Percentiles rank a stretch among this genome's conserved stretches.
phyloP scores from a whole-genome alignment of 805 yeast species.

The Hyphopichia homilentoma region DNA sequence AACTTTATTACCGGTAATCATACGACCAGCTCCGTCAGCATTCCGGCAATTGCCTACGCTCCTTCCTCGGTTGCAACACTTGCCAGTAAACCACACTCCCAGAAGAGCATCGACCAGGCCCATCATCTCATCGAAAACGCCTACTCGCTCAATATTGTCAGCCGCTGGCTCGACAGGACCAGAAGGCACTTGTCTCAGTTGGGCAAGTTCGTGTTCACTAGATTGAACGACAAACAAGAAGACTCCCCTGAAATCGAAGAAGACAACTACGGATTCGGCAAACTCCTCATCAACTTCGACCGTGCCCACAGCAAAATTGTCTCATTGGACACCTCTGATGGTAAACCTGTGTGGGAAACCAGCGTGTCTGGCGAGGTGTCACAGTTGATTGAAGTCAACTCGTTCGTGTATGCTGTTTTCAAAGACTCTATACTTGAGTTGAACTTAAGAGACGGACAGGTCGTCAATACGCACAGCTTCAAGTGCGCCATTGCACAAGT shows the following conservation, averaged over 20 bases:
- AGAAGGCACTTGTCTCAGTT: slow-evolving; percentile 31
- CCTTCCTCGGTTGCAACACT: slow-evolving; percentile 13
- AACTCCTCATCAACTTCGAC: slow-evolving; percentile 27
- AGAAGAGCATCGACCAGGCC: slow-evolving; percentile 22
- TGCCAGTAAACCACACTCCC: slow-evolving; percentile 29
- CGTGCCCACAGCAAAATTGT: slow-evolving; percentile 23
- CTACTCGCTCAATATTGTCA: slow-evolving; percentile 13
- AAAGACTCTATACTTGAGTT: slow-evolving; percentile 7
- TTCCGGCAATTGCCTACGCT: neutral
- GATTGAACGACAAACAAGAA: neutral
- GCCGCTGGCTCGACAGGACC: slow-evolving; percentile 26
- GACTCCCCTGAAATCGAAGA: neutral
- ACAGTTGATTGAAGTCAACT: slow-evolving; percentile 6
- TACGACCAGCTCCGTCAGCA: neutral
- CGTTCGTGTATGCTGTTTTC: slow-evolving; percentile 9
- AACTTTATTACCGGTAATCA: slow-evolving; percentile 2
- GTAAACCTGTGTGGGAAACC: slow-evolving; percentile 37
- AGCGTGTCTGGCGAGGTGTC: slow-evolving; percentile 9
- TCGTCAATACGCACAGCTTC: neutral
- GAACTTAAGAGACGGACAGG: slow-evolving; percentile 11
- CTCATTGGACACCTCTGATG: slow-evolving; percentile 41
- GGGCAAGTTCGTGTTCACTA: slow-evolving; percentile 21
- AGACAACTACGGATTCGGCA: slow-evolving; percentile 23
- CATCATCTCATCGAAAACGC: slow-evolving; percentile 30
- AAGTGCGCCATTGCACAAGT: slow-evolving; percentile 1